Conservation (phyloP, 2,329 filamentous ascomycete genomes). For the Exophiala bonariae region DNA sequence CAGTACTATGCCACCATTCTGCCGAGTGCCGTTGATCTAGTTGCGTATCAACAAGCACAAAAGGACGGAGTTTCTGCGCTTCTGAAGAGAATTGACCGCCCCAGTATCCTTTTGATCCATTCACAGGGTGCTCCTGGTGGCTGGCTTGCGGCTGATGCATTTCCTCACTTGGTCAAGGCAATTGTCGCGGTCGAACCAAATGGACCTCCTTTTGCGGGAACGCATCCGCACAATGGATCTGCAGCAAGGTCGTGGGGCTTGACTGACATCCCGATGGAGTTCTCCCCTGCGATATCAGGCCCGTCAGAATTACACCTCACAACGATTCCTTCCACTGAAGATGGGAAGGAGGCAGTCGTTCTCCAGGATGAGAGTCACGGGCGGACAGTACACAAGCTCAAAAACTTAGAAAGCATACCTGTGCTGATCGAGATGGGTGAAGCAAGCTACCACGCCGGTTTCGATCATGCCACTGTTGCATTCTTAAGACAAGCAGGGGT, state of each 20-base stretch:
- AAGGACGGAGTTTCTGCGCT: slow-evolving; percentile 40
- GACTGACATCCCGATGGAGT: slow-evolving; percentile 26
- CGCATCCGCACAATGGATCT: slow-evolving; percentile 26
- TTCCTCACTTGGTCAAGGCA: slow-evolving; percentile 49
- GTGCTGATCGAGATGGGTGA: slow-evolving; percentile 54
- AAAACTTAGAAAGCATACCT: slow-evolving; percentile 49
- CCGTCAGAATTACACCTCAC: slow-evolving; percentile 47
- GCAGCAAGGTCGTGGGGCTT: slow-evolving; percentile 44
- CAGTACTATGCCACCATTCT: slow-evolving; percentile 28
- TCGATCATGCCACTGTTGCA: slow-evolving; percentile 55
- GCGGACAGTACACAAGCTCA: slow-evolving; percentile 43
- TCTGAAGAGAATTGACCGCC: slow-evolving; percentile 43
- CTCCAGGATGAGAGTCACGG: neutral
- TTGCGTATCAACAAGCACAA: slow-evolving; percentile 33
- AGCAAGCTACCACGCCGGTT: slow-evolving; percentile 55
- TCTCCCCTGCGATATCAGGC: slow-evolving; percentile 32
- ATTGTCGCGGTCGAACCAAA: slow-evolving; percentile 55
- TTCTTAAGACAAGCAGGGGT: slow-evolving; percentile 57
- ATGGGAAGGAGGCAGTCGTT: too few relatives aligned
- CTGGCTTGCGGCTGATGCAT: slow-evolving; percentile 51
- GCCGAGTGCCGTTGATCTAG: slow-evolving; percentile 46
- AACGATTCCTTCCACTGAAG: slow-evolving; percentile 41
- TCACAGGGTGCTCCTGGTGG: slow-evolving; percentile 50
- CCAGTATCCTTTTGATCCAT: slow-evolving; percentile 50
- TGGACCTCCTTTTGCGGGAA: slow-evolving; percentile 53